A percentile compares a stretch with the other conserved stretches of the same genome.
Evolutionary conservation across 2,329 filamentous ascomycete species (phyloP).

Genomic region (Pseudogymnoascus sp.): DNA sequence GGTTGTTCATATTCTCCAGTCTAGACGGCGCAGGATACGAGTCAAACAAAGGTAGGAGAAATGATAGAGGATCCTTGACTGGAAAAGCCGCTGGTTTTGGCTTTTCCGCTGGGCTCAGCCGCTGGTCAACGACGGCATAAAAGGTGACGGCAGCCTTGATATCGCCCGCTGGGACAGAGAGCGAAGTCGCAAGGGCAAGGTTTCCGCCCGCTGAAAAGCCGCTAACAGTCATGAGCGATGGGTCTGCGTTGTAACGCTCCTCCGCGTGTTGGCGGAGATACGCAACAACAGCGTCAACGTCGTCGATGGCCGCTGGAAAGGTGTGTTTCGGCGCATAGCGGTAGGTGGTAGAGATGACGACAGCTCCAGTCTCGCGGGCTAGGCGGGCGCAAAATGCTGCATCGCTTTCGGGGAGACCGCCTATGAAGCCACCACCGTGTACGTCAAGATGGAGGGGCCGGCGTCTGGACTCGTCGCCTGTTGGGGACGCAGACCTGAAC

Average conservation of each 20-base stretch:
- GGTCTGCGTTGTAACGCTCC: slow-evolving; percentile 31
- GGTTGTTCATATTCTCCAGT: slow-evolving; percentile 25
- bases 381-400: slow-evolving; percentile 31
- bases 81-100: background rate
- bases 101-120: background rate
- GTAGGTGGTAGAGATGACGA: slow-evolving; percentile 31
- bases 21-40: slow-evolving; percentile 33
- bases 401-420: slow-evolving; percentile 35
- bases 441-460: slow-evolving; percentile 39
- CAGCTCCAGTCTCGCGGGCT: slow-evolving; percentile 34
- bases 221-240: slow-evolving; percentile 35
- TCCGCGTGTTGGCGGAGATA: slow-evolving; percentile 35
- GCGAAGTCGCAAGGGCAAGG: slow-evolving; percentile 31
- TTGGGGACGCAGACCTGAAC: slow-evolving; percentile 25
- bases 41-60: slow-evolving; percentile 37
- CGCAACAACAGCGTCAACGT: slow-evolving; percentile 35
- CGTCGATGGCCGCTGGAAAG: slow-evolving; percentile 33
- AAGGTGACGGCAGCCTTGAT: background rate
- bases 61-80: slow-evolving; percentile 32
- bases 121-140: background rate
- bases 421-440: slow-evolving; percentile 39
- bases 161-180: background rate
- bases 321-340: slow-evolving; percentile 29
- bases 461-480: slow-evolving; percentile 19
- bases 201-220: slow-evolving; percentile 40